Percentiles rank a stretch among this genome's conserved stretches.
These are phyloP conservation scores for Spinacia oleracea DNA, from an alignment of 179 eudicot species.

Conservation along the genomic window DNA sequence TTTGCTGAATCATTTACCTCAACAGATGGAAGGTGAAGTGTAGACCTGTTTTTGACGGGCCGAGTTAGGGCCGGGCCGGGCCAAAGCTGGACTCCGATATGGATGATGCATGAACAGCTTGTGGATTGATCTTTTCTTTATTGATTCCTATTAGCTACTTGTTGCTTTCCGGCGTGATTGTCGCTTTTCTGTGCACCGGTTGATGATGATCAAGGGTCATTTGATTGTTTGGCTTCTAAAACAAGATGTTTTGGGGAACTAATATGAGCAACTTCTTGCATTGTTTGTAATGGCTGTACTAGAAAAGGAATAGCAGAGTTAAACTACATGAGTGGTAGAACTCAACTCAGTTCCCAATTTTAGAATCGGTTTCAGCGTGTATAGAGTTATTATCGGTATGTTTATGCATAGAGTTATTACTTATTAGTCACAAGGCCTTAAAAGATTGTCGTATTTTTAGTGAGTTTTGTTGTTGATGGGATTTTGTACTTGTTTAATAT, in stretches of 20 bases:
- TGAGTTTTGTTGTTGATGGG: too few relatives aligned
- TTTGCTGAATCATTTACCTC: slow-evolving; percentile 45
- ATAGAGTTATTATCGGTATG: background rate
- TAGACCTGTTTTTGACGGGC: too few relatives aligned
- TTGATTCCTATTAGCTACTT: slow-evolving; percentile 1
- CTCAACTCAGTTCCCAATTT: background rate
- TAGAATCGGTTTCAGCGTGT: background rate
- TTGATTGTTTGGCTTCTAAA: background rate
- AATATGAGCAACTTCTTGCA: background rate
- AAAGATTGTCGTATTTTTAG: background rate
- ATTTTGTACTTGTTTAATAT: background rate
- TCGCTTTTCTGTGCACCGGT: background rate
- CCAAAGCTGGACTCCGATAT: background rate
- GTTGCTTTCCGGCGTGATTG: background rate
- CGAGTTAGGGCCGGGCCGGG: too few relatives aligned
- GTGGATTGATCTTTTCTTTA: background rate
- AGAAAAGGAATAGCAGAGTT: background rate
- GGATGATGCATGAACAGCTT: background rate
- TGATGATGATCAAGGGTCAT: background rate
- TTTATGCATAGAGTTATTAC: too few relatives aligned
- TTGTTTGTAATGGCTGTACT: background rate
- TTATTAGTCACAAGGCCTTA: background rate
- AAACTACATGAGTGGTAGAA: background rate
- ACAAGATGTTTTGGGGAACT: slow-evolving; percentile 4
- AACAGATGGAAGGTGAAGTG: slow-evolving; percentile 38